These are phyloP conservation scores for Lagenidium sp. DNA, from an alignment of 352 stramenopile genomes.

Conservation along the genomic window DNA sequence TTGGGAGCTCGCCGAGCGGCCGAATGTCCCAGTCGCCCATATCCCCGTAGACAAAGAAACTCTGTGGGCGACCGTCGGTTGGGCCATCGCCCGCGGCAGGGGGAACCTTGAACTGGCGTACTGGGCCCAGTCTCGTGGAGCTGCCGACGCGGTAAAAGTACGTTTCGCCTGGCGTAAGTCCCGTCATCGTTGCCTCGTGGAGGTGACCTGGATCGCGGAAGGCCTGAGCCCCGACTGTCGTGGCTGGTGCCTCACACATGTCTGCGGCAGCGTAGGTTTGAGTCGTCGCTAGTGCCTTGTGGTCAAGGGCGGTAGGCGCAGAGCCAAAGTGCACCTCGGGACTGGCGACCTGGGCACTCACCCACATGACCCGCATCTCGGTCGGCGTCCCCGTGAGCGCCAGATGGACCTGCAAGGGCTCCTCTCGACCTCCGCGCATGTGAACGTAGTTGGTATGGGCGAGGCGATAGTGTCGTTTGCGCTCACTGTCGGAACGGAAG, in stretches of 20 bases:
- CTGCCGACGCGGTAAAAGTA: constrained; percentile 21
- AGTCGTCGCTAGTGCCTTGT: neutral
- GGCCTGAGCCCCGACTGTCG: constrained; percentile 3
- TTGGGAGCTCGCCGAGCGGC: constrained; percentile 1
- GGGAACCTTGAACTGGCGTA: constrained; percentile 8
- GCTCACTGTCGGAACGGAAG: neutral
- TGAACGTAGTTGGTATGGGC: constrained; percentile 5
- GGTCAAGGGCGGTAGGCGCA: neutral
- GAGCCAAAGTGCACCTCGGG: constrained; percentile 7
- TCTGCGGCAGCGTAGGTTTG: constrained; percentile 11
- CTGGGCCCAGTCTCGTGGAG: neutral
- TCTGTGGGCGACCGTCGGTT: constrained; percentile 6
- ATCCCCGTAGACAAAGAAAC: constrained; percentile 66
- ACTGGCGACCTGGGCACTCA: neutral
- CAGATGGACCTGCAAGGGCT: constrained; percentile 17
- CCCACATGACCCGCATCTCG: constrained; percentile 18
- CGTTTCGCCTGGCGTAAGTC: constrained; percentile 1
- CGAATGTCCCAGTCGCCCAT: constrained; percentile 31
- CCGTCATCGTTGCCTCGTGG: constrained; percentile 9
- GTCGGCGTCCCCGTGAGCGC: constrained; percentile 6
- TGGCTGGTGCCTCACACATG: constrained; percentile 21
- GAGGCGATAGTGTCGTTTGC: neutral
- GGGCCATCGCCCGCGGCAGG: constrained; percentile 4
- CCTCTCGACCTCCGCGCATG: constrained; percentile 5
- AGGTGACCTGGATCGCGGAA: constrained; percentile 16